These are phyloP conservation scores for Flaveria linearis DNA, from an alignment of 129 eudicot species.

Conservation along the genomic window DNA sequence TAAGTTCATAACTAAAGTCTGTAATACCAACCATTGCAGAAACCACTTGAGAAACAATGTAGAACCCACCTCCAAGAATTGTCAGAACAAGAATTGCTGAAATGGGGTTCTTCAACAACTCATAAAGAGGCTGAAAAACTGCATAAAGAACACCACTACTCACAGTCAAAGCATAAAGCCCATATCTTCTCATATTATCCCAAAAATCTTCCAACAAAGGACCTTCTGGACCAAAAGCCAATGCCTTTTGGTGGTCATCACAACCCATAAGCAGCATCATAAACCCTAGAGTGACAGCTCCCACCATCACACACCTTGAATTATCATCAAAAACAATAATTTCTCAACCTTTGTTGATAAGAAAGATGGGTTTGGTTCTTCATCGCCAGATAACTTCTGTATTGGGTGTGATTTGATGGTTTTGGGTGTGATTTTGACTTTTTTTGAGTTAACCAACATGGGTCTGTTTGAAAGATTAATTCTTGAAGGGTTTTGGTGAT, in stretches of 20 bases:
- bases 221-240: conserved; percentile 95
- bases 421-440: conserved; percentile 25
- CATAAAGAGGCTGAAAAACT: conserved; percentile 61
- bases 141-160: conserved; percentile 45
- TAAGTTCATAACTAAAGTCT: conserved; percentile 75
- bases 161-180: conserved; percentile 78
- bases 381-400: conserved; percentile 1
- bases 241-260: conserved; percentile 70
- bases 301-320: conserved; percentile 53
- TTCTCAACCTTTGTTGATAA: conserved; percentile 14
- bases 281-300: conserved; percentile 61
- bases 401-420: conserved; percentile 22
- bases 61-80: conserved; percentile 72
- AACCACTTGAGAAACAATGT: conserved; percentile 77
- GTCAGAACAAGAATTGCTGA: conserved; percentile 70
- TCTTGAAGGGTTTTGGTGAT: conserved; percentile 25
- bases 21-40: conserved; percentile 93
- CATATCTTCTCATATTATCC: conserved; percentile 99
- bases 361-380: neutral
- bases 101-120: conserved; percentile 88
- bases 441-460: conserved; percentile 20
- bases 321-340: conserved; percentile 15
- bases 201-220: conserved; percentile 94
- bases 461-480: conserved; percentile 26
- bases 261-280: conserved; percentile 63